Base-by-base conservation (phyloP, 306 rosid genomes). In the Urtica urens region DNA sequence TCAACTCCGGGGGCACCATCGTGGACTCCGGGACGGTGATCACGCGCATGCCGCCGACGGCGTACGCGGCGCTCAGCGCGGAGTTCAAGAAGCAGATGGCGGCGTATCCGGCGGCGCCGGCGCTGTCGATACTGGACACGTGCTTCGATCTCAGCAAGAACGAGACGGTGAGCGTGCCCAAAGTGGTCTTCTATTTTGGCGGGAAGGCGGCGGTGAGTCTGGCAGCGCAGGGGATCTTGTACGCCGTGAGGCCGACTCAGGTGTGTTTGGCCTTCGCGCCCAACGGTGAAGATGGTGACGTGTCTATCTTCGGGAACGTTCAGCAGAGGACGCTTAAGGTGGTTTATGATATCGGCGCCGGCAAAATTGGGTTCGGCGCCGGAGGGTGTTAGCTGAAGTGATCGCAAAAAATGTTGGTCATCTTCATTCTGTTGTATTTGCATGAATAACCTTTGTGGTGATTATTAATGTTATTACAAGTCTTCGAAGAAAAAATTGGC, bases 221-320 rank as follows among this genome's bases (percentile, higher is more conserved):
- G 23, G 64, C 57, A 5, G 6, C 14, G 10, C 6, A 10, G 0
- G 60, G 65, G 3, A 12, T 58, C 23, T 6, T 58, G 3, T 2
- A 17, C 23, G 28, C 6, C 1, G 23, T 16, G 22, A 43, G 11
- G 14, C 2, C 1, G 10, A 21, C 53, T 5, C 86, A 80, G 35
- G 81, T 42, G 14, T 87, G 96, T 23, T 38, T 87, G 41, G 96
- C 80, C 0, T 82, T 86, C 30, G 83, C 96, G 0, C 47, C 67
- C 0, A 86, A 82, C 18, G 17, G 12, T 0, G 79, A 65, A 45
- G 86, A 65, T 0, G 57, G 62, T 0, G 63, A 55, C 13, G 5
- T 70, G 10, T 45, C 78, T 1, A 79, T 86, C 1, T 63, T 79
- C 1, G 96, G 96, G 23, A 86, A 82, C 55, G 81, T 76, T 25